phyloP scores from a whole-genome alignment of 768 basidiomycete genomes.

The Mycena filopes region DNA sequence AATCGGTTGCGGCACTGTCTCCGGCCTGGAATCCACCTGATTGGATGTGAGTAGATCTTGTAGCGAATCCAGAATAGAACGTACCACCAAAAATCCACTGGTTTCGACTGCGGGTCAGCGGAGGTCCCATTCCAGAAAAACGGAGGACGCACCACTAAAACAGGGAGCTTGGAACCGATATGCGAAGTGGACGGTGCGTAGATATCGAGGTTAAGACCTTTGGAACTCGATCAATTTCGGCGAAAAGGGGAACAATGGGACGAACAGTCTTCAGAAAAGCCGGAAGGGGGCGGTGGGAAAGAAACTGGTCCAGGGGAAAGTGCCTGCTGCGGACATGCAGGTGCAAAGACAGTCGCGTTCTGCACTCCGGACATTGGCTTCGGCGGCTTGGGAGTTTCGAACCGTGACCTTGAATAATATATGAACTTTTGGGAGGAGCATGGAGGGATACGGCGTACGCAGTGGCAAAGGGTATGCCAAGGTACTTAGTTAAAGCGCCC shows the following conservation, averaged over 20 bases:
- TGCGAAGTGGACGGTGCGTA: neutral
- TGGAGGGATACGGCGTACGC: no score
- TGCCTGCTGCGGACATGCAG: neutral
- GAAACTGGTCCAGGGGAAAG: neutral
- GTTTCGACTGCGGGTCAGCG: neutral
- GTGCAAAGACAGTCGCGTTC: neutral
- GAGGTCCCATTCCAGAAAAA: no score
- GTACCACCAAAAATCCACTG: constrained; percentile 2
- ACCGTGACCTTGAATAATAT: neutral
- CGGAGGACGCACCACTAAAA: neutral
- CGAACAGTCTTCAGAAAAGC: neutral
- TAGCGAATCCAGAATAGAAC: neutral
- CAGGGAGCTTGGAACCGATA: neutral
- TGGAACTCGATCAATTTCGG: neutral
- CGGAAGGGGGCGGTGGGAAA: neutral
- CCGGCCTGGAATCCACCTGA: constrained; percentile 7
- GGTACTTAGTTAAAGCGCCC: no score
- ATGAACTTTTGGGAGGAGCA: no score
- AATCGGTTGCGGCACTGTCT: neutral
- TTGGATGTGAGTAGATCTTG: no score
- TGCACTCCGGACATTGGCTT: neutral
- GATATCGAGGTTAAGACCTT: neutral
- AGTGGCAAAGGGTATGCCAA: no score
- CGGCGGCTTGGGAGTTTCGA: neutral
- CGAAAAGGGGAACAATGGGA: no score